Evolutionary conservation across 345 rosid genomes (phyloP), one percentile per base, ranked within the genome.

Genomic region (Ceriops zippeliana): DNA sequence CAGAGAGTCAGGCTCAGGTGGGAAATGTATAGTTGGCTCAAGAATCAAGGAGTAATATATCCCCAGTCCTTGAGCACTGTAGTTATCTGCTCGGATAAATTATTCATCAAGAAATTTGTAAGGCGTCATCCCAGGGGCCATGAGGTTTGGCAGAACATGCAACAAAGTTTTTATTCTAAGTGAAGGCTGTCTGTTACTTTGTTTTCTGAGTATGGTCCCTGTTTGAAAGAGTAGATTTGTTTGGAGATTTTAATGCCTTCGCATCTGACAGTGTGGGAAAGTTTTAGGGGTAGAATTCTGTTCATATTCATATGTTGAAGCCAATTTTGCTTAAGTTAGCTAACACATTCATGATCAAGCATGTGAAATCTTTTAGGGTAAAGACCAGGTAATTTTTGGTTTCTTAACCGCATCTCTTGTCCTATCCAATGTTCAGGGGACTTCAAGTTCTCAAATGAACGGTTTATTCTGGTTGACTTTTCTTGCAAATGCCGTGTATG

Each of bases 11-110:
- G 84, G 76, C 81, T 86, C 46, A 85, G 89, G 69, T 53, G 81
- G 38, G 73, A 73, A 30, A 89, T 90, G 96, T 89, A 85, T 71
- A 74, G 73, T 75, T 90, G 98, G 98, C 83, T 90, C 71, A 80
- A 69, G 76, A 79, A 86, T 69, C 73, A 80, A 70, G 86, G 83
- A 49, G 71, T 70, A 32, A 81, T 52, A 9, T 68, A 64, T n/a
- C 82, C 82, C 22, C 58, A 5, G 66, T 68, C 87, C 46, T 67
- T 86, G 73, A 78, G 87, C 46, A 83, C 91, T 54, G 21, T 88
- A 68, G 30, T 92, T 11, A 68, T 83, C 27, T 63, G 71, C 66
- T 63, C 96, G 0, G 83, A 85, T 37, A 79, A 75, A 53, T 2
- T 10, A 31, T 87, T 90, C 62, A 4, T 81, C 37, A 62, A 62